Base-by-base conservation (phyloP, 495 filamentous ascomycete species). In the Hypoxylon trugodes region DNA sequence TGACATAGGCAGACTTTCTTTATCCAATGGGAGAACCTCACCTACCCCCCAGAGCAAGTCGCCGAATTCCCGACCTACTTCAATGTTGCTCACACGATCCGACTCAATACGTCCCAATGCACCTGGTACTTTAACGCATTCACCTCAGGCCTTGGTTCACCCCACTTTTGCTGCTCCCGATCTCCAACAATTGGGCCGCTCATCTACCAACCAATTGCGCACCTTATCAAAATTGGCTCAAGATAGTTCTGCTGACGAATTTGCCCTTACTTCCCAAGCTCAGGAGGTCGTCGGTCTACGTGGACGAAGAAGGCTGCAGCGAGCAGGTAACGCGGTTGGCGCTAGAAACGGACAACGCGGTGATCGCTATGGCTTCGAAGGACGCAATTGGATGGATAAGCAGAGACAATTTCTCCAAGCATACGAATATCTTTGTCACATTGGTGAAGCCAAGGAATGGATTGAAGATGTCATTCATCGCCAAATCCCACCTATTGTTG, bases 391-490 rank as follows among this genome's bases (percentile, higher is more conserved):
- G 96, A 98, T 99, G 93, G 96, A 99, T 73, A 92, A 95, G 72
- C 92, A 97, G 72, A 84, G 96, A 45, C 93, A 98, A 71, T 98
- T 96, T 70, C 79, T 98, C 28, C 92, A 96, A 74, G 96, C 96
- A 7, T 99, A 99, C 71, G 96, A 99, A 74, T 99, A 99, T 70
- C 86, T 99, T 35, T 99, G 96, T 69, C 96, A 99, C 70, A 98
- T 99, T 69, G 96, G 96, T 66, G 96, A 99, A 81, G 96, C 96
- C 41, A 98, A 98, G 73, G 93, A 98, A 74, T 99, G 96, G 96
- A 96, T 99, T 38, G 95, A 98, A 74, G 92, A 93, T 67, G 86
- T 97, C 22, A 94, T 97, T 41, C 85, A 96, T 52, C 85, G 91
- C 60, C 84, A 89, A 21, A 93, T 98, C 35, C 95, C 96, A 13